Evolutionary conservation across 345 rosid genomes (phyloP), one percentile per base, ranked within the genome.

Genomic region (Pseudoturritis turrita): DNA sequence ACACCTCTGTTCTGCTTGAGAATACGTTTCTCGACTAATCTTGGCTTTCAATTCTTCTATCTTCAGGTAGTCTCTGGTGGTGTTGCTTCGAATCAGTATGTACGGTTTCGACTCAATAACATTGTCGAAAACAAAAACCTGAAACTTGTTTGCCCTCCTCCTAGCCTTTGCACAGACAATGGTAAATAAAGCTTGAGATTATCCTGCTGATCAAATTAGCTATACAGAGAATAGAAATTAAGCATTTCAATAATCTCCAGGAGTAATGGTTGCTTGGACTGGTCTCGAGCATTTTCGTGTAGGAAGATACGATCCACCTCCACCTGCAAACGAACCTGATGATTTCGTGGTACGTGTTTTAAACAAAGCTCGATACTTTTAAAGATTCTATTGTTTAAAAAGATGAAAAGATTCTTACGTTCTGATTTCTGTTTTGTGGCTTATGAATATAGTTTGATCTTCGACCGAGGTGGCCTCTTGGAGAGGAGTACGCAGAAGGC

Each of bases 191-290:
- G 23, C 22, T 0, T 50, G 11, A 51, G 47, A 14, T 45, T 41
- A 36, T 62, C 54, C 50, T 53, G n/a, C 28, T 54, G 17, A 19
- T 28, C 71, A n/a, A 47, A 46, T 41, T 59, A 57, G 5, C 23
- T 17, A 70, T 37, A 51, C 23, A 63, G 40, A 44, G 57, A 54
- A 12, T 4, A 35, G 6, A 44, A 17, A 18, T 13, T 29, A 8
- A 29, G 57, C 25, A 49, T 2, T 17, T 55, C 7, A 15, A n/a
- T 68, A 64, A 54, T 70, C 49, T 19, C 1, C 55, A 94, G 98
- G 98, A 50, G 97, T 85, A 59, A 94, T 94, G 98, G 84, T 94
- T 68, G 98, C 98, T 73, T 94, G 98, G 98, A 91, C 98, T 49
- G 98, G 98, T 55, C 87, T 94, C 1, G 98, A 94, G 82, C 91